These are phyloP conservation scores for Drechmeria coniospora DNA, from an alignment of 2,329 filamentous ascomycete species.

Conservation along the genomic window DNA sequence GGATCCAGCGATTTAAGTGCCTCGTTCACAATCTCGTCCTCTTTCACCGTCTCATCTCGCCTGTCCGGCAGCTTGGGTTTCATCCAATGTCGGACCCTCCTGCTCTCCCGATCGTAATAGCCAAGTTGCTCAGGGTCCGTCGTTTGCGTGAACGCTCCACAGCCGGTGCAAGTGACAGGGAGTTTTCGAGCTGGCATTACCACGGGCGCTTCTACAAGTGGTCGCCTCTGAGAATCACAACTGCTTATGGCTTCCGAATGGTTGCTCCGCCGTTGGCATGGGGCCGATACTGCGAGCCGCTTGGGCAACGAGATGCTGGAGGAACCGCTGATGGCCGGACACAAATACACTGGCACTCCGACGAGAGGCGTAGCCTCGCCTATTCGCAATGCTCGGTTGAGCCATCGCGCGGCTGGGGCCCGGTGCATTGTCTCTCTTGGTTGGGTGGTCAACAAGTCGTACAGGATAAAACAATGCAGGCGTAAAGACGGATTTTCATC, in stretches of 20 bases:
- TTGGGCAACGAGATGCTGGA: conserved; percentile 4
- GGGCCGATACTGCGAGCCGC: conserved; percentile 3
- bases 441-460: no score
- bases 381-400: conserved; percentile 26
- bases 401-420: conserved; percentile 25
- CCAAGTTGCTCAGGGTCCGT: conserved; percentile 33
- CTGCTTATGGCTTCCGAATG: conserved; percentile 10
- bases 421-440: conserved; percentile 23
- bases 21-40: conserved; percentile 32
- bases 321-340: conserved; percentile 23
- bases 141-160: conserved; percentile 49
- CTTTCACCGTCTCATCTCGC: conserved; percentile 10
- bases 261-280: conserved; percentile 10
- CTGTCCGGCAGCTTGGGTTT: conserved; percentile 8
- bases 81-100: conserved; percentile 33
- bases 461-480: not conserved
- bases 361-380: conserved; percentile 19
- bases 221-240: conserved; percentile 1
- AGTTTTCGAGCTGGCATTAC: conserved; percentile 16
- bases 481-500: no score
- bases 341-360: conserved; percentile 32
- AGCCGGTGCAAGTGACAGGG: conserved; percentile 46
- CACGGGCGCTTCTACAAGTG: not conserved
- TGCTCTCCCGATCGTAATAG: conserved; percentile 38
- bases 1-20: conserved; percentile 27